phyloP scores from a whole-genome alignment of 2,329 filamentous ascomycete genomes.

The Spiromastix sp. region DNA sequence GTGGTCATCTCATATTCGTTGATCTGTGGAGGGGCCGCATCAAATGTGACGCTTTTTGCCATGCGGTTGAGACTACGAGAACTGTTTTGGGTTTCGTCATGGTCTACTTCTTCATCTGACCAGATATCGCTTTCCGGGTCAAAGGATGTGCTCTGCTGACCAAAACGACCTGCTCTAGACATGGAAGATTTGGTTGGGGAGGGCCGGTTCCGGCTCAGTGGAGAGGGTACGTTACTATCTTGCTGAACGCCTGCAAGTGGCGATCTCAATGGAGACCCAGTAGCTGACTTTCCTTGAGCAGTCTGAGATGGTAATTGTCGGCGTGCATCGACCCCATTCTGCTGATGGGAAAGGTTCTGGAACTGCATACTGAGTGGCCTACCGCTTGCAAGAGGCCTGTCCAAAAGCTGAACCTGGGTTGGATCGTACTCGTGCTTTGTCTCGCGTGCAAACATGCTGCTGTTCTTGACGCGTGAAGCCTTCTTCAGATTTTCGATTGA shows the following conservation, averaged over 20 bases:
- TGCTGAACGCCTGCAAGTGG: no score
- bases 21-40: slow-evolving; percentile 82
- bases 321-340: slow-evolving; percentile 27
- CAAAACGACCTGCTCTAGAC: slow-evolving; percentile 51
- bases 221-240: no score
- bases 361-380: slow-evolving; percentile 48
- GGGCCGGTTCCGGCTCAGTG: slow-evolving; percentile 56
- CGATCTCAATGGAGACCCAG: slow-evolving; percentile 29
- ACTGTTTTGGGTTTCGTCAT: slow-evolving; percentile 50
- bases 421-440: slow-evolving; percentile 90
- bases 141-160: slow-evolving; percentile 50
- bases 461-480: slow-evolving; percentile 93
- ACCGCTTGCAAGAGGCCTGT: slow-evolving; percentile 64
- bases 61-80: slow-evolving; percentile 67
- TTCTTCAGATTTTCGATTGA: slow-evolving; percentile 94
- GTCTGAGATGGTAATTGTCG: slow-evolving; percentile 12
- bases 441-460: slow-evolving; percentile 90
- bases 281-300: slow-evolving; percentile 7
- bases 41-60: slow-evolving; percentile 95
- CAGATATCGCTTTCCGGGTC: slow-evolving; percentile 59
- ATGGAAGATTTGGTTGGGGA: slow-evolving; percentile 89
- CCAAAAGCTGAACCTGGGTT: slow-evolving; percentile 61
- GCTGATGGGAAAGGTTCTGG: slow-evolving; percentile 59
- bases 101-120: slow-evolving; percentile 53
- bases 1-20: slow-evolving; percentile 99